These are phyloP conservation scores for Rhynchospora tenuis DNA, from an alignment of 176 grass and related monocot species.

Conservation along the genomic window DNA sequence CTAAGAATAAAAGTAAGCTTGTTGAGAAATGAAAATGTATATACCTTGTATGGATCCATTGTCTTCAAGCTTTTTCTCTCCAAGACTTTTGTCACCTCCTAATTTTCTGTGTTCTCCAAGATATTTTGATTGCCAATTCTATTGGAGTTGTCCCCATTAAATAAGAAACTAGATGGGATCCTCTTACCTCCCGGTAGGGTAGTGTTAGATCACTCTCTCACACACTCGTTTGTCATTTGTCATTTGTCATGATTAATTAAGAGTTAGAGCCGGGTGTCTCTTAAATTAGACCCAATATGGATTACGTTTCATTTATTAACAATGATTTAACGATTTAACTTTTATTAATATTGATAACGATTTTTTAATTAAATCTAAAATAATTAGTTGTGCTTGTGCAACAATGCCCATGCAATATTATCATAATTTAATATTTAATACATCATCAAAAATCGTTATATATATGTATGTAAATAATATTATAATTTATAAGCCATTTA, in stretches of 20 bases:
- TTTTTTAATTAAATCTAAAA: too few relatives aligned
- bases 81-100: neutral
- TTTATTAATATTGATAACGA: too few relatives aligned
- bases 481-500: too few relatives aligned
- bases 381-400: too few relatives aligned
- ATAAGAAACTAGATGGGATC: constrained; percentile 16
- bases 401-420: too few relatives aligned
- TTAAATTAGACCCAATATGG: neutral
- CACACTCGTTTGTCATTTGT: neutral
- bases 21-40: neutral
- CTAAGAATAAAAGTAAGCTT: neutral
- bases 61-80: neutral
- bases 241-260: too few relatives aligned
- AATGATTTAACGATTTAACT: too few relatives aligned
- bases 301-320: too few relatives aligned
- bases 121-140: neutral
- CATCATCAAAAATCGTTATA: too few relatives aligned
- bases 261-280: neutral
- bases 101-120: neutral
- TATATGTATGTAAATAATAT: too few relatives aligned
- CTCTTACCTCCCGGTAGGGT: constrained; percentile 22
- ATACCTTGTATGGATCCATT: constrained; percentile 33
- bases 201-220: constrained; percentile 13
- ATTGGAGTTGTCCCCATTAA: neutral
- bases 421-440: too few relatives aligned